A percentile compares a stretch with the other conserved stretches of the same genome.
Evolutionary conservation across 2,329 filamentous ascomycete genomes (phyloP).

Genomic region (Karstenula rhodostoma): DNA sequence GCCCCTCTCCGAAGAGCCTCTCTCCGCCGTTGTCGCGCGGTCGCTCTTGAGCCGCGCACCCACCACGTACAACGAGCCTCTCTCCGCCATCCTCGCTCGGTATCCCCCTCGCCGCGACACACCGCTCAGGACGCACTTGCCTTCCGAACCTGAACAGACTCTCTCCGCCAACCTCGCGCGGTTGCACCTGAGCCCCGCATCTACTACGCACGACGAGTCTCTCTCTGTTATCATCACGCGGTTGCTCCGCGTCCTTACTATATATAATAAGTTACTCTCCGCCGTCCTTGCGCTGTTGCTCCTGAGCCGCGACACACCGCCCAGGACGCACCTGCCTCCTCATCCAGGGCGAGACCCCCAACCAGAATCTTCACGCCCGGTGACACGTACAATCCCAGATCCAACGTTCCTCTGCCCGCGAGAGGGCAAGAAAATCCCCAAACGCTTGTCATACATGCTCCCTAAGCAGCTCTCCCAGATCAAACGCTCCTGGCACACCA

Average conservation of each 20-base stretch:
- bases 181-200: too few relatives aligned
- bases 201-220: neutral
- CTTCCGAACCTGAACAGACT: too few relatives aligned
- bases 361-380: neutral
- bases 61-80: too few relatives aligned
- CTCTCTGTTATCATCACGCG: neutral
- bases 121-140: neutral
- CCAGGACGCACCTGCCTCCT: neutral
- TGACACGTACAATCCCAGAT: neutral
- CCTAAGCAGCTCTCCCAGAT: neutral
- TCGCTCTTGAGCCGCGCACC: neutral
- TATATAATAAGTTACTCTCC: too few relatives aligned
- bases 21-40: neutral
- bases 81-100: too few relatives aligned
- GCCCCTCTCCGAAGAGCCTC: neutral
- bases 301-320: neutral
- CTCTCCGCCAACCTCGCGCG: too few relatives aligned
- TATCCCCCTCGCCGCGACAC: too few relatives aligned
- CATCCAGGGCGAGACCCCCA: neutral
- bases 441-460: neutral
- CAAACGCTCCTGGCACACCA: neutral
- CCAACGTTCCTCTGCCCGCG: neutral
- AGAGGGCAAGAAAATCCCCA: neutral
- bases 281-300: too few relatives aligned
- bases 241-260: neutral